phyloP scores from a whole-genome alignment of 2,329 filamentous ascomycete species.

The Stagonosporopsis vannaccii region DNA sequence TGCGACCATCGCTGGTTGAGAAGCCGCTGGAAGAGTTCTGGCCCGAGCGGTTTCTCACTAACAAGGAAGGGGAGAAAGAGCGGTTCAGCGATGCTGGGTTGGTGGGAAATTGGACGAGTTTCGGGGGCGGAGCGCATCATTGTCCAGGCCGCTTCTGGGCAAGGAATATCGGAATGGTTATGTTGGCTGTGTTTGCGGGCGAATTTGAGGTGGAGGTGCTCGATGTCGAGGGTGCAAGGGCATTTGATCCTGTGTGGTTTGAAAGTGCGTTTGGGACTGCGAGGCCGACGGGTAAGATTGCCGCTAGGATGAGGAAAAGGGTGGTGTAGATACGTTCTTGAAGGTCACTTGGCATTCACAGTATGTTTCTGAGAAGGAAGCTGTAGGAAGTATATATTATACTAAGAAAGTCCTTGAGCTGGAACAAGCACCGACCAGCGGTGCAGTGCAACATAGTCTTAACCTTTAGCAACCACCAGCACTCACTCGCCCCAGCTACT shows the following conservation, averaged over 20 bases:
- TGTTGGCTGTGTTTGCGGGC: background rate
- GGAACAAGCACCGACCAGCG: too few species aligned
- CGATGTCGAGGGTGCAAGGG: background rate
- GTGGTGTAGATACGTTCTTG: background rate
- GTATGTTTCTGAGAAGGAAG: background rate
- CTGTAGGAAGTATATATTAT: too few species aligned
- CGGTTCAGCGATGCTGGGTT: slow-evolving; percentile 26
- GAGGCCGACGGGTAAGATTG: background rate
- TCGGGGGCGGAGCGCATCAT: slow-evolving; percentile 28
- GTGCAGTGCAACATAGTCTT: too few species aligned
- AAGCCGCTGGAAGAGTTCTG: slow-evolving; percentile 22
- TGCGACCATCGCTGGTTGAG: background rate
- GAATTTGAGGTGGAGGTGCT: background rate
- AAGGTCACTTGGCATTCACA: background rate
- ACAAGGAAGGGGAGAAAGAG: slow-evolving; percentile 1
- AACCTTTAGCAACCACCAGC: too few species aligned
- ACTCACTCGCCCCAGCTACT: background rate
- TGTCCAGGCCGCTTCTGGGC: slow-evolving; percentile 29
- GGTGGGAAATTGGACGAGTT: slow-evolving; percentile 22
- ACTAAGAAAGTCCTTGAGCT: too few species aligned
- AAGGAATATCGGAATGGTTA: slow-evolving; percentile 23
- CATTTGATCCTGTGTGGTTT: background rate
- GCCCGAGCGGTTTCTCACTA: slow-evolving; percentile 21
- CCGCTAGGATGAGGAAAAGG: background rate
- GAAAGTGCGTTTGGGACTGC: slow-evolving; percentile 5